phyloP scores from a whole-genome alignment of 306 rosid species.

The Castanea mollissima region DNA sequence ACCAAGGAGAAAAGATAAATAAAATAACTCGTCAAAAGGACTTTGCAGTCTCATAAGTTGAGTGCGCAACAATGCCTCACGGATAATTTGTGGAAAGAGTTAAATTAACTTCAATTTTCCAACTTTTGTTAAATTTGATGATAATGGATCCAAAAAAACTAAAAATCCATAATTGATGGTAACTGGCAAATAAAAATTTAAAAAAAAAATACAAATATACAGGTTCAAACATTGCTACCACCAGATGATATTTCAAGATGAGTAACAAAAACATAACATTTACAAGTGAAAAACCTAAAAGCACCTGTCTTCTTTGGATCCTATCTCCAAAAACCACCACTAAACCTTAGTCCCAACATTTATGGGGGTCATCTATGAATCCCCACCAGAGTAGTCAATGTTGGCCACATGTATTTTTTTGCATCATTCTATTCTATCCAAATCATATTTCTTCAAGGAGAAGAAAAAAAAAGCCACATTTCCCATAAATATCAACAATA shows the following conservation, averaged over 20 bases:
- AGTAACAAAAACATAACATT: neutral
- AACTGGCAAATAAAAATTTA: neutral
- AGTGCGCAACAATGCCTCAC: neutral
- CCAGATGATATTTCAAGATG: neutral
- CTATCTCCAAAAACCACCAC: too few relatives aligned
- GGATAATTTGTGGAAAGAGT: neutral
- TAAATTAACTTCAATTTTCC: neutral
- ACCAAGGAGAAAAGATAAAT: slow-evolving; percentile 26
- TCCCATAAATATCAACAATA: neutral
- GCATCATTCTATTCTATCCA: too few relatives aligned
- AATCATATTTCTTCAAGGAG: too few relatives aligned
- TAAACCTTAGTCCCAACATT: too few relatives aligned
- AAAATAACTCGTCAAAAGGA: slow-evolving; percentile 23
- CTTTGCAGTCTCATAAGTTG: slow-evolving; percentile 11
- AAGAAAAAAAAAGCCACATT: too few relatives aligned
- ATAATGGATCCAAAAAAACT: neutral
- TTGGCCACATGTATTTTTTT: too few relatives aligned
- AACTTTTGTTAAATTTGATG: neutral
- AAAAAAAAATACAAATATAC: neutral
- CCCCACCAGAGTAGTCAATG: too few relatives aligned
- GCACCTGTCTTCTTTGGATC: too few relatives aligned
- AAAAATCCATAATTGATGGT: neutral
- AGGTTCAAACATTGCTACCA: neutral
- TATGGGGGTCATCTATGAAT: too few relatives aligned
- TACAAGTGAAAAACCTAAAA: neutral